Percentiles rank a stretch among this genome's conserved stretches.
Conservation (phyloP, 768 basidiomycete genomes). For the Mycena galericulata region DNA sequence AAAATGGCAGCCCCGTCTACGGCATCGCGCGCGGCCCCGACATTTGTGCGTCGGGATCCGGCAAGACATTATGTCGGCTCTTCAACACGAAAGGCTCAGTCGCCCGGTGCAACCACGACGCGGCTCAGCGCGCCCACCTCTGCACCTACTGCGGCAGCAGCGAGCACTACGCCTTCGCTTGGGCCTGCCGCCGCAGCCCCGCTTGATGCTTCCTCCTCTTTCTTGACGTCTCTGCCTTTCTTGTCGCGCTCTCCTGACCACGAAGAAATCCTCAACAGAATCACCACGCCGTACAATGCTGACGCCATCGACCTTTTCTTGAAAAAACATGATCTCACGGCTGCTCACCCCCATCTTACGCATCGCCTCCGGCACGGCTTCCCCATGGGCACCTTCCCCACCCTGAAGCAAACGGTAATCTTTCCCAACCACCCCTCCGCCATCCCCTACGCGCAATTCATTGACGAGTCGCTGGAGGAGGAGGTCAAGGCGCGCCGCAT, state of each 20-base stretch:
- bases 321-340: slow-evolving; percentile 8
- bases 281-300: slow-evolving; percentile 35
- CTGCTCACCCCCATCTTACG: slow-evolving; percentile 33
- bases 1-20: too few species aligned
- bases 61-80: too few species aligned
- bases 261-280: slow-evolving; percentile 19
- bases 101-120: too few species aligned
- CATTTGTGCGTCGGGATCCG: too few species aligned
- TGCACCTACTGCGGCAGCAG: too few species aligned
- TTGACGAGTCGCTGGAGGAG: slow-evolving; percentile 25
- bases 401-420: slow-evolving; percentile 23
- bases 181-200: too few species aligned
- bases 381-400: slow-evolving; percentile 20
- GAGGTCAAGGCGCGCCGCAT: slow-evolving; percentile 31
- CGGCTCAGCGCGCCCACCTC: too few species aligned
- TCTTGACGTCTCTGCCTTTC: too few species aligned
- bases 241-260: background rate
- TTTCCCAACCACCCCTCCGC: slow-evolving; percentile 37
- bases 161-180: too few species aligned
- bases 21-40: too few species aligned
- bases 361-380: slow-evolving; percentile 19
- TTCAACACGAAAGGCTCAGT: too few species aligned
- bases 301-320: slow-evolving; percentile 30
- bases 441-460: slow-evolving; percentile 9
- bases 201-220: too few species aligned